Conservation (phyloP, 1,139 yeast species). For the Magnusiomyces suaveolens region DNA sequence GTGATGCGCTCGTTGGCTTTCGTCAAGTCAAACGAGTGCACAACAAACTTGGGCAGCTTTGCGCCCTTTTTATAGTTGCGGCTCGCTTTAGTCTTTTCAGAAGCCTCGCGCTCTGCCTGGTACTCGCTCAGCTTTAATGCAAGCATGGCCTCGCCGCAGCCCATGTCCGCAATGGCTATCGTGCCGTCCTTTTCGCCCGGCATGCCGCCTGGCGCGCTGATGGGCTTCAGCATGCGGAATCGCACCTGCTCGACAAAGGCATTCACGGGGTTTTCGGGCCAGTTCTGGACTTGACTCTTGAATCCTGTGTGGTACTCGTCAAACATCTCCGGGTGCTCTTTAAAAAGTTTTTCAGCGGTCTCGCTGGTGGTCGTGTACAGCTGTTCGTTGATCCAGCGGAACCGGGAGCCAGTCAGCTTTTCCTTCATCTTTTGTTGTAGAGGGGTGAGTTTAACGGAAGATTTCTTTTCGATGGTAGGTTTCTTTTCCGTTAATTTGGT, state of each 20-base stretch:
- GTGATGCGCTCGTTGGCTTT: conserved; percentile 81
- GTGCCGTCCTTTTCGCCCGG: conserved; percentile 43
- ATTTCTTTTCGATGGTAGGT: conserved; percentile 8
- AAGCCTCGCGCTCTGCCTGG: conserved; percentile 6
- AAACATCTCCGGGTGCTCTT: conserved; percentile 76
- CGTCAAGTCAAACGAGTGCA: conserved; percentile 85
- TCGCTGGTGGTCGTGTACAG: conserved; percentile 75
- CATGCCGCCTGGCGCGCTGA: conserved; percentile 91
- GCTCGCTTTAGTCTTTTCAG: conserved; percentile 32
- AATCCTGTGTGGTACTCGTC: conserved; percentile 95
- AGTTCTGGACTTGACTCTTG: conserved; percentile 82
- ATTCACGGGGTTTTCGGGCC: conserved; percentile 98
- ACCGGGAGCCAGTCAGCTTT: conserved; percentile 86
- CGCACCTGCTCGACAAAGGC: conserved; percentile 68
- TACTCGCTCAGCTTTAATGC: conserved; percentile 40
- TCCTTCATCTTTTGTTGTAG: conserved; percentile 93
- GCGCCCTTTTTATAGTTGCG: conserved; percentile 32
- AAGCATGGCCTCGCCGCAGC: conserved; percentile 93
- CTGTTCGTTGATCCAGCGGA: conserved; percentile 96
- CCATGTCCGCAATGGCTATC: conserved; percentile 91
- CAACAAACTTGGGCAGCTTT: conserved; percentile 39
- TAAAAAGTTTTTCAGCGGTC: conserved; percentile 62
- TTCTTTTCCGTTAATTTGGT: conserved; percentile 11
- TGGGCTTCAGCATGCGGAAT: conserved; percentile 50
- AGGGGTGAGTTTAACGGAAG: conserved; percentile 45